Percentiles rank a stretch among this genome's conserved stretches.
phyloP scores from a whole-genome alignment of 116 monocot genomes.

The Papilionanthe hybrid region DNA sequence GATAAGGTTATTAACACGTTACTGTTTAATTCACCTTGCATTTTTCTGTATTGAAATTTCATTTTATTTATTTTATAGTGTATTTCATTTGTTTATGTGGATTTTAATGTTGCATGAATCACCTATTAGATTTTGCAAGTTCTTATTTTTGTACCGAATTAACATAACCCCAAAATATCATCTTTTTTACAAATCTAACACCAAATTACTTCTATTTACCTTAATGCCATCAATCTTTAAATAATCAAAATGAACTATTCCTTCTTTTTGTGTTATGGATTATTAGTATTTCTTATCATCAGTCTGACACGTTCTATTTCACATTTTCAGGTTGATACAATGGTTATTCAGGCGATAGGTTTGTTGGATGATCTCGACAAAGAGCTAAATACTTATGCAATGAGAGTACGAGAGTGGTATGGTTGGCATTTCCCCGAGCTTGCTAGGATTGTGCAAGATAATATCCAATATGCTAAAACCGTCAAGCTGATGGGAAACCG shows the following conservation, averaged over 20 bases:
- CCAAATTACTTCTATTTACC: too few relatives aligned
- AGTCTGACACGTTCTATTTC: background rate
- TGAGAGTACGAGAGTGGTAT: conserved; percentile 99
- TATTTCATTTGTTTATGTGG: background rate
- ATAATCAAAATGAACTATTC: background rate
- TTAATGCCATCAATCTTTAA: too few relatives aligned
- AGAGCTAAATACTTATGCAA: conserved; percentile 93
- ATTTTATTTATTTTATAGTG: background rate
- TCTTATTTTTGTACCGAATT: background rate
- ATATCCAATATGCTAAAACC: conserved; percentile 83
- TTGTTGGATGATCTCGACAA: conserved; percentile 97
- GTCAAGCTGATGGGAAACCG: conserved; percentile 92
- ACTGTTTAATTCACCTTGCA: background rate
- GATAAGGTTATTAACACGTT: conserved; percentile 63
- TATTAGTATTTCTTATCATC: background rate
- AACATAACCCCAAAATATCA: too few relatives aligned
- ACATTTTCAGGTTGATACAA: conserved; percentile 73
- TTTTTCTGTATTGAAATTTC: background rate
- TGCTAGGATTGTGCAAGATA: conserved; percentile 78
- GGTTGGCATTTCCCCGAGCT: conserved; percentile 99
- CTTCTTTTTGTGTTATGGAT: background rate
- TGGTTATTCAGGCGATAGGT: conserved; percentile 96
- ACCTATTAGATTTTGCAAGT: background rate
- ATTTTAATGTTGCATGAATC: background rate
- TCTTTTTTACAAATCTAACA: too few relatives aligned